phyloP scores from a whole-genome alignment of 2,329 filamentous ascomycete species.

The Penicillium freii region DNA sequence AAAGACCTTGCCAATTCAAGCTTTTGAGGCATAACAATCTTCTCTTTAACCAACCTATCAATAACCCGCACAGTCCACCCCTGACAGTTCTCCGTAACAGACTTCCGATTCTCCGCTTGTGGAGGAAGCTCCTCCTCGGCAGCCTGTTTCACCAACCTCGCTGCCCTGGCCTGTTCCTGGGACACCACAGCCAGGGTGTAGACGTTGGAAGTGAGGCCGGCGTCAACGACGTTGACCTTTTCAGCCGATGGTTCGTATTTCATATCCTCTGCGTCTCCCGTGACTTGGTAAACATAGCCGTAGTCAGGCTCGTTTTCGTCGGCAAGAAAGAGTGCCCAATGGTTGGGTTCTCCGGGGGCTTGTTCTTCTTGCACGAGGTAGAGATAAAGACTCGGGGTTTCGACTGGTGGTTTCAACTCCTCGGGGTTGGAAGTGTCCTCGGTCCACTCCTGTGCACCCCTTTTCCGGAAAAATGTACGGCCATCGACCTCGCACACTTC shows the following conservation, averaged over 20 bases:
- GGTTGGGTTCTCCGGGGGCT: slow-evolving; percentile 18
- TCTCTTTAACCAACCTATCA: slow-evolving; percentile 18
- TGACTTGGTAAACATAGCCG: slow-evolving; percentile 28
- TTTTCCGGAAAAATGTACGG: slow-evolving; percentile 15
- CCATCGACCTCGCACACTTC: slow-evolving; percentile 22
- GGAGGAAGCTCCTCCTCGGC: slow-evolving; percentile 23
- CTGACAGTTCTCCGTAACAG: slow-evolving; percentile 28
- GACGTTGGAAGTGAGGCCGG: slow-evolving; percentile 10
- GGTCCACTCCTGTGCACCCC: slow-evolving; percentile 20
- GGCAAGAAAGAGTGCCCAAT: slow-evolving; percentile 28
- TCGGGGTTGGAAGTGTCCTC: slow-evolving; percentile 2
- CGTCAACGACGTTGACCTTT: slow-evolving; percentile 10
- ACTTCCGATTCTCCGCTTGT: slow-evolving; percentile 15
- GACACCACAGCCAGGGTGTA: slow-evolving; percentile 22
- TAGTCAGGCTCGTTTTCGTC: slow-evolving; percentile 21
- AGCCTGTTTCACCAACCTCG: slow-evolving; percentile 17
- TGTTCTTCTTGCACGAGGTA: slow-evolving; percentile 25
- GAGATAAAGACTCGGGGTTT: slow-evolving; percentile 14
- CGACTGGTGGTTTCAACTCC: not conserved
- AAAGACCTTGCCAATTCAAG: slow-evolving; percentile 22
- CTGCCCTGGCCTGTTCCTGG: slow-evolving; percentile 10
- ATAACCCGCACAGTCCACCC: slow-evolving; percentile 27
- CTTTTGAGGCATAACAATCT: slow-evolving; percentile 22
- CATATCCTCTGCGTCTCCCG: slow-evolving; percentile 27
- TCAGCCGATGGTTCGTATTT: slow-evolving; percentile 18